Evolutionary conservation across 495 filamentous ascomycete genomes (phyloP), one percentile per base, ranked within the genome.

Genomic region (Penicillium turbatum): DNA sequence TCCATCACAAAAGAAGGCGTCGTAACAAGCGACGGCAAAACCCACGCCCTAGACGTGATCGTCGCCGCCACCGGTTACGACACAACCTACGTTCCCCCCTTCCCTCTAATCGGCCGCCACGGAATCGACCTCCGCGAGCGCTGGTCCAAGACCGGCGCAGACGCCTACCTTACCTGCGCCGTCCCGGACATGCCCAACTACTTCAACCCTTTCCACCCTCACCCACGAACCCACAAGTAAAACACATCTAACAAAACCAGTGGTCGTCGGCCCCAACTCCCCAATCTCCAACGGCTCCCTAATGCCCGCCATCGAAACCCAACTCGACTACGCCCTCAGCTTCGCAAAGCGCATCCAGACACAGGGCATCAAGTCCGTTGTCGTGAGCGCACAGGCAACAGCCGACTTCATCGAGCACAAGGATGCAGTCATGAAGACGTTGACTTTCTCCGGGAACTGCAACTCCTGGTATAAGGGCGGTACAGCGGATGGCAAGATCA

Each of bases 31-130:
- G 72, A 77, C 37, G 78, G 78, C 1, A 62, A 60, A 5, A 53
- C 63, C 15, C 54, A 66, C 31, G 40, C 48, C 1, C 49, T 72
- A 0, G 72, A 75, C 30, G 56, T 62, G 9, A 52, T 75, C 11
- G 55, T 75, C 24, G 26, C 12, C 5, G 12, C 39, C 7, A 81
- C 79, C 1, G 78, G 78, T 3, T 80, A 78, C 57, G 65, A 79
- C 54, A 75, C 72, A 5, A 59, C 67, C 7, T 78, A 67, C 62
- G 50, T 57, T n/a, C 73, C 73, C 2, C 69, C 67, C 27, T 79
- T 79, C 65, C 66, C 67, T 4, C 55, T 78, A 21, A 61, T 65
- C 30, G 82, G 82, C 6, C 60, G 55, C 19, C 57, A 68, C 29
- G 78, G 73, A 2, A 59, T 63, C 12, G 64, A 71, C 34, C 65